Percentiles rank a stretch among this genome's conserved stretches.
Conservation (phyloP, 768 basidiomycete genomes). For the Suillus lakei region DNA sequence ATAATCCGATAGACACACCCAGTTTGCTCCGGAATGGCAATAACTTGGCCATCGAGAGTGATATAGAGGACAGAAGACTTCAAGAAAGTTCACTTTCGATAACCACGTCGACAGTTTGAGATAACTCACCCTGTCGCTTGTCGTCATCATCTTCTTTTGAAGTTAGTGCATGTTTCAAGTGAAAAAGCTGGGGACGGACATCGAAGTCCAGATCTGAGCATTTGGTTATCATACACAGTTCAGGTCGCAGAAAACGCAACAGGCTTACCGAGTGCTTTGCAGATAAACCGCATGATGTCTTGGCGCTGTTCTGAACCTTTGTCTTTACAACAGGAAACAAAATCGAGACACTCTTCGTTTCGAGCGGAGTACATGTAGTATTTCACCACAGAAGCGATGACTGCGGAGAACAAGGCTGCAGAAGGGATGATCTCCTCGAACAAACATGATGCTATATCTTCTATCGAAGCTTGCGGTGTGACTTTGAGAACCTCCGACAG, state of each 20-base stretch:
- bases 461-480: constrained; percentile 17
- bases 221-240: constrained; percentile 40
- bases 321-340: constrained; percentile 41
- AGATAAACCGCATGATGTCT: constrained; percentile 47
- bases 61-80: constrained; percentile 14
- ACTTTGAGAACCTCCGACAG: constrained; percentile 21
- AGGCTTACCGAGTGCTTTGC: constrained; percentile 51
- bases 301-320: constrained; percentile 25
- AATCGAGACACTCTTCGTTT: constrained; percentile 36
- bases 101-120: too few species aligned
- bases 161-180: constrained; percentile 40
- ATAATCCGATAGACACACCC: constrained; percentile 18
- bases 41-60: constrained; percentile 13
- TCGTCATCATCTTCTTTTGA: constrained; percentile 43
- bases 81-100: constrained; percentile 1
- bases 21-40: constrained; percentile 19
- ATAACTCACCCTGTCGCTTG: constrained; percentile 42
- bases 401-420: constrained; percentile 58
- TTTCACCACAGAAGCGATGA: constrained; percentile 59
- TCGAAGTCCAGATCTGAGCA: constrained; percentile 18
- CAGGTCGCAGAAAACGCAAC: neutral
- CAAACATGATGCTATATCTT: constrained; percentile 50
- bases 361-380: constrained; percentile 56
- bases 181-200: constrained; percentile 47
- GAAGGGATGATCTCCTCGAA: constrained; percentile 62